These are phyloP conservation scores for Leccinum subspadiceum DNA, from an alignment of 1,284 basidiomycete genomes.

Conservation along the genomic window DNA sequence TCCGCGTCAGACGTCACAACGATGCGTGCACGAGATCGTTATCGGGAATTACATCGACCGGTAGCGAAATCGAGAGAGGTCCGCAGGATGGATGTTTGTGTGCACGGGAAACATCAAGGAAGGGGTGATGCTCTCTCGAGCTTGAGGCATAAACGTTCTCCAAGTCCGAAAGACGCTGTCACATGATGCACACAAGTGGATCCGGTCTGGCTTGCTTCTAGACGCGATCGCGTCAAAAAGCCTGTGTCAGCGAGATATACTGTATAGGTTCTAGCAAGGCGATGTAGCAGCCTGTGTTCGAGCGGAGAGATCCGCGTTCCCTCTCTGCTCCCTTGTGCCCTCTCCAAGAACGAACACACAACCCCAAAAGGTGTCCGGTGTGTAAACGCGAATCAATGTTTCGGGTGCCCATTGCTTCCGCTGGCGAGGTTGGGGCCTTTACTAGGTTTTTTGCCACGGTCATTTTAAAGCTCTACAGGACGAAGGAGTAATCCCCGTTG, in stretches of 20 bases:
- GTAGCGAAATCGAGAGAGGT: slow-evolving; percentile 11
- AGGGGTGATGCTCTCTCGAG: slow-evolving; percentile 8
- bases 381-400: slow-evolving; percentile 3
- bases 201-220: slow-evolving; percentile 1
- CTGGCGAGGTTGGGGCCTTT: slow-evolving; percentile 4
- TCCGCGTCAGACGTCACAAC: slow-evolving; percentile 12
- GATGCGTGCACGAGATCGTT: slow-evolving; percentile 19
- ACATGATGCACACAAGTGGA: slow-evolving; percentile 9
- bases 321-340: neutral
- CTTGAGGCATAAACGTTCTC: slow-evolving; percentile 30
- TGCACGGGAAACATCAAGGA: slow-evolving; percentile 10
- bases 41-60: slow-evolving; percentile 24
- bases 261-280: slow-evolving; percentile 3
- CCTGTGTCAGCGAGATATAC: slow-evolving; percentile 3
- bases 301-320: slow-evolving; percentile 7
- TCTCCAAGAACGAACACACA: neutral
- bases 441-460: slow-evolving; percentile 16
- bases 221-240: slow-evolving; percentile 12
- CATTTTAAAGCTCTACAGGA: slow-evolving; percentile 15
- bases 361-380: slow-evolving; percentile 6
- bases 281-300: slow-evolving; percentile 1
- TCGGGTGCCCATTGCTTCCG: neutral
- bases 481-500: slow-evolving; percentile 32
- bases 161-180: slow-evolving; percentile 26
- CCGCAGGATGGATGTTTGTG: slow-evolving; percentile 23